These are phyloP conservation scores for Coemansia sp. DNA, from an alignment of 192 early-diverging fungal species.

Conservation along the genomic window DNA sequence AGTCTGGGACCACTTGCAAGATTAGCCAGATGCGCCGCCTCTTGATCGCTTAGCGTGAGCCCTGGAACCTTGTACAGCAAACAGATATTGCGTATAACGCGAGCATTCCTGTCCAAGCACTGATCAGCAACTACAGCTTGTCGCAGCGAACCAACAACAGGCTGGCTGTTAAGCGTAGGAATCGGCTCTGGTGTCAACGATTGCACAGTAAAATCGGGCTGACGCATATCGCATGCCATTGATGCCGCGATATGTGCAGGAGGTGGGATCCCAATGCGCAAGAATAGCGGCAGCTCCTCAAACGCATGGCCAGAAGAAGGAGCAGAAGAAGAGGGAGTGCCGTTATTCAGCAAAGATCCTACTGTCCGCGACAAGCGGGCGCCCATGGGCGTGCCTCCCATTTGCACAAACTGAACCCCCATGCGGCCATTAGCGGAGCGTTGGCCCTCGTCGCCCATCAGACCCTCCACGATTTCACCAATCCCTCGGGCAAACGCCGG, in stretches of 20 bases:
- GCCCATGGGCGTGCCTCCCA: constrained; percentile 7
- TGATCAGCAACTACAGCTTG: constrained; percentile 35
- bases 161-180: too few species aligned
- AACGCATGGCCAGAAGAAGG: not conserved
- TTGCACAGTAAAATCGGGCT: constrained; percentile 1
- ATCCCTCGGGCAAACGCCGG: constrained; percentile 5
- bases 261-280: constrained; percentile 39
- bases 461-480: constrained; percentile 15
- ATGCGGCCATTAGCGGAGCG: constrained; percentile 8
- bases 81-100: constrained; percentile 44
- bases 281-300: constrained; percentile 39
- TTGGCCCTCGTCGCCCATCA: constrained; percentile 9
- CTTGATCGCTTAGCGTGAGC: constrained; percentile 19
- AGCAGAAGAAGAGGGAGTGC: too few species aligned
- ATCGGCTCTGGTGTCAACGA: not conserved
- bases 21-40: constrained; percentile 7
- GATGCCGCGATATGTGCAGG: not conserved
- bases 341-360: not conserved
- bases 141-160: constrained; percentile 32
- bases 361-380: constrained; percentile 6
- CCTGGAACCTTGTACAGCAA: constrained; percentile 34
- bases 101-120: constrained; percentile 44
- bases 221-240: constrained; percentile 26
- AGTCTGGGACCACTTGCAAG: too few species aligned
- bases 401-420: constrained; percentile 28